Evolutionary conservation across 2,329 filamentous ascomycete species (phyloP), one percentile per base, ranked within the genome.

Genomic region (Pseudonectria buxi): DNA sequence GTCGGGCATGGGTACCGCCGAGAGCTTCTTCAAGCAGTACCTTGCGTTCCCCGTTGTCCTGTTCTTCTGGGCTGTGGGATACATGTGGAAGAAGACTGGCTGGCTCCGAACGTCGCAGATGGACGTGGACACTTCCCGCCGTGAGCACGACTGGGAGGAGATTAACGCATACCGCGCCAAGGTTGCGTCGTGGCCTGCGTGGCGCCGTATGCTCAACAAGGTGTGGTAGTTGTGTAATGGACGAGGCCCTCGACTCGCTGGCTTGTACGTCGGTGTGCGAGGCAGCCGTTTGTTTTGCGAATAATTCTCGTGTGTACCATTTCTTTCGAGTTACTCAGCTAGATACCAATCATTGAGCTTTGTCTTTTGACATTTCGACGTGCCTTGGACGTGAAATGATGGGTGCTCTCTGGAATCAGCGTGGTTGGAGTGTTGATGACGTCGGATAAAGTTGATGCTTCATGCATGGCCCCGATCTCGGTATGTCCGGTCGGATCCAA

Each of bases 71-170:
- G 40, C 62, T 32, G 49, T 59, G 36, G 74, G 78, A 4, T 82
- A 71, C 54, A 28, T 74, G 43, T 83, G 78, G 79, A 83, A 83
- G 67, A 64, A 75, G 31, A 56, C 64, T 30, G 71, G 71, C 18
- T 81, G 75, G 72, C 63, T 79, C 42, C 67, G 57, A 30, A 64
- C 71, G 3, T 54, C 63, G 28, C 61, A 82, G 40, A 81, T 85
- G 47, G 79, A 84, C 46, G 68, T 83, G 37, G 78, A 83, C 54
- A 71, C 68, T 32, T 79, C 78, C 36, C 71, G 78, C 32, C 69
- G 78, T 39, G 71, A 76, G 57, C 66, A 81, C 35, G 72, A 83
- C 53, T 81, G 74, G 74, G 74, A 78, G 12, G 59, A 60, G 14
- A 76, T 79, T 59, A 69, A 78, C 52, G 67, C 59, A 26, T 62